Evolutionary conservation across 345 rosid genomes (phyloP), one percentile per base, ranked within the genome.

Genomic region (Kandelia obovata): DNA sequence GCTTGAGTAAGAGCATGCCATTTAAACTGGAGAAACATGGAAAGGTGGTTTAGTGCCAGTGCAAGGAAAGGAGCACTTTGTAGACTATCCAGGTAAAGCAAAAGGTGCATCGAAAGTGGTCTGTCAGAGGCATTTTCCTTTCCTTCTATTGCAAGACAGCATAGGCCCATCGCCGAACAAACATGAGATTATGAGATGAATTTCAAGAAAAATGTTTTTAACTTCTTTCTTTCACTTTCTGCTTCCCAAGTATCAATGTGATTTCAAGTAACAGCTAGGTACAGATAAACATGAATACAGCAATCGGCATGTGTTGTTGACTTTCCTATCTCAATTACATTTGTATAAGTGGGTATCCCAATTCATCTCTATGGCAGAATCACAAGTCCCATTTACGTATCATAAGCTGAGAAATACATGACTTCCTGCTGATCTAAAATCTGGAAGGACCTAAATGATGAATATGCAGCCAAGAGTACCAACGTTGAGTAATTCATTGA

Each of bases 11-110:
- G 26, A 63, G 55, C 32, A 46, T 72, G 63, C 37, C 30, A 53
- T 52, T 23, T 39, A 52, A 67, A 47, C 68, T 28, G 58, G 59
- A 26, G 63, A 72, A 58, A 66, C 69, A 63, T 34, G 60, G 20
- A 39, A 49, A 49, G 46, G 17, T 69, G 62, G 64, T 60, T 69
- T 23, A 58, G 51, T 5, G 65, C 19, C 47, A 70, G 62, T 66
- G 69, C 25, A 52, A 28, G 55, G 63, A 67, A 67, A 64, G 6
- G 62, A 53, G 63, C 28, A 58, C 57, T 28, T 2, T 67, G 20
- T 27, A 57, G 35, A 62, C 23, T 9, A 51, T 58, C 55, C 66
- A 62, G 9, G 16, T 39, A 71, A 72, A 78, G 78, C 72, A 67
- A 58, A 62, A 49, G 70, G 52, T 17, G n/a, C 62, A 27, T 46